Evolutionary conservation across 192 early-diverging fungal genomes (phyloP), one percentile per base, ranked within the genome.

Genomic region (Entomortierella parvispora): DNA sequence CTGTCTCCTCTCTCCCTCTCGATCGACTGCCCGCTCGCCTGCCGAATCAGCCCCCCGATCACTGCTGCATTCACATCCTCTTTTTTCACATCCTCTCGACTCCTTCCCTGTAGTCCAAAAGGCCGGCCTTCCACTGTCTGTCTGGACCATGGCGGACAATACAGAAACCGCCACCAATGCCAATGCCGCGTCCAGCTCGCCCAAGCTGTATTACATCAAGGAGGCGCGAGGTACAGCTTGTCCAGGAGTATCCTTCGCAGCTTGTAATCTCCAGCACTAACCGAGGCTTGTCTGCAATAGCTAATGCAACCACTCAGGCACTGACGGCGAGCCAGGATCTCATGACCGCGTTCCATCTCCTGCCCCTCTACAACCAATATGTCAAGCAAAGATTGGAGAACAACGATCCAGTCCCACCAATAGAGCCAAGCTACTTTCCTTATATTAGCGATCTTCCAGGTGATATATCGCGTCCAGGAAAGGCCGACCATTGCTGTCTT

Each of bases 391-490:
- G 58, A 33, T 23, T 45, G 4, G 61, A 68, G 20, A 68, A 68
- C 42, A 68, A 68, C 46, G 65, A 77, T 23, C 50, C 62, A 10
- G 40, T 68, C 11, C 61, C 65, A 17, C 60, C 74, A 54, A 77
- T 77, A 63, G 74, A 68, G 12, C 74, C 74, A 34, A 68, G 60
- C 10, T 68, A 64, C 31, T 77, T 77, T 45, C 74, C 65, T 14
- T 77, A 63, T 33, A 77, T 77, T 43, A 77, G 49, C 26, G 65
- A 77, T 20, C 52, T 77, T 18, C 74, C 74, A 63, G 74, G 74
- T 77, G 11, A 25, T 9, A 18, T 2, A 25, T 50, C 20, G 11
- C 25, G 45, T 46, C 22, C 45, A 46, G 22, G 45, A 10, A n/a
- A 2, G 45, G 22, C 45, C 15, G 11, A 4, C 3, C 2, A 5